phyloP scores from a whole-genome alignment of 2,329 filamentous ascomycete species.

The Monosporascus sp. region DNA sequence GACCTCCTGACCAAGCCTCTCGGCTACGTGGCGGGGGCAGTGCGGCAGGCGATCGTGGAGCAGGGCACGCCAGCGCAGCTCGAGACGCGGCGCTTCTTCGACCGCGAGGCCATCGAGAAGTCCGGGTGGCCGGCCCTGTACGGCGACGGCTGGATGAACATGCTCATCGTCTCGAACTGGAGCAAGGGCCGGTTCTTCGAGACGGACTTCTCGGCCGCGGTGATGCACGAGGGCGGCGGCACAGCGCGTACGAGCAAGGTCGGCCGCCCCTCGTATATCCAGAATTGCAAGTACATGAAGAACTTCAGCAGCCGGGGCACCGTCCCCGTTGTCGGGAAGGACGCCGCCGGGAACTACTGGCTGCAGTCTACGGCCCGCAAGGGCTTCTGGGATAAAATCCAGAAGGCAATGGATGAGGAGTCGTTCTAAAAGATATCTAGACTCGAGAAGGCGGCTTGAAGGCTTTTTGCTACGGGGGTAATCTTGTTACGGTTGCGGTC shows the following conservation, averaged over 20 bases:
- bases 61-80: constrained; percentile 30
- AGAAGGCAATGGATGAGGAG: constrained; percentile 16
- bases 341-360: constrained; percentile 19
- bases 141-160: constrained; percentile 12
- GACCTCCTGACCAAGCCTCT: constrained; percentile 18
- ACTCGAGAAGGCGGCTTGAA: too few species aligned
- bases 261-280: constrained; percentile 14
- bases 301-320: constrained; percentile 10
- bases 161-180: constrained; percentile 30
- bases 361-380: constrained; percentile 12
- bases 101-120: background rate
- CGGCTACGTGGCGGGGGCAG: constrained; percentile 11
- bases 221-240: constrained; percentile 8
- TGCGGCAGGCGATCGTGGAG: constrained; percentile 27
- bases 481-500: too few species aligned
- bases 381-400: constrained; percentile 22
- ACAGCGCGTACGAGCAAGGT: constrained; percentile 4
- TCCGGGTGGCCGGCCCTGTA: constrained; percentile 11
- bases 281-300: constrained; percentile 8
- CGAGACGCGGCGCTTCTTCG: constrained; percentile 14
- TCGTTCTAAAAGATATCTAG: too few species aligned
- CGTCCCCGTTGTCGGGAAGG: constrained; percentile 18
- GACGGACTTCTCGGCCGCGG: constrained; percentile 29
- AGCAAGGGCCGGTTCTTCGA: constrained; percentile 28
- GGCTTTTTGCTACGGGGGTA: too few species aligned